Base-by-base conservation (phyloP, 768 basidiomycete genomes). In the Mycena chlorophos region DNA sequence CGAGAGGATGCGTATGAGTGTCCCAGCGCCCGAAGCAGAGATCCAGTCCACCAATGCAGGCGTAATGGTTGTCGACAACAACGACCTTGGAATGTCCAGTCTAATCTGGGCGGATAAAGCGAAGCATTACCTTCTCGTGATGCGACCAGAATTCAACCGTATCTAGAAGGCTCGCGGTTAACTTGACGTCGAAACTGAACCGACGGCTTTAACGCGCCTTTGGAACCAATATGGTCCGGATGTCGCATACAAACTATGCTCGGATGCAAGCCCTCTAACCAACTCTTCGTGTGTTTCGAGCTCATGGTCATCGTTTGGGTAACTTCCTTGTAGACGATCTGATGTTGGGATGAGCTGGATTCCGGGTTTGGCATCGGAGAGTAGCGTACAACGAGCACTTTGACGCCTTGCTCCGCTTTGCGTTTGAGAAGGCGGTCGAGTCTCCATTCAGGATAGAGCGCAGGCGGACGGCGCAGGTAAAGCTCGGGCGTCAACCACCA, bases 11-110 rank as follows among this genome's bases (percentile, higher is more conserved):
- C 31, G 76, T 88, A 65, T 91, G 84, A 0, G 90, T 92, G 71
- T 98, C 97, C 95, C 96, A 99, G 19, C 97, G 88, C 12, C 97
- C 97, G 63, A 94, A 97, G 75, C 94, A 98, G 17, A 97, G 78
- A 69, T 99, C 97, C 23, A 99, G 83, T 12, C 97, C 97, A 22
- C 97, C 97, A 52, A 97, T 85, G 62, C 88, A 89, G 2, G 91
- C 93, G 49, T 75, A 79, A 64, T 88, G 85, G 65, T 94, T 91
- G 68, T 97, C 94, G 6, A 96, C 86, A 23, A 93, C 82, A 20
- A 94, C 89, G 40, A 93, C 83, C n/a, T n/a, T n/a, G n/a, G n/a
- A n/a, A n/a, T n/a, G n/a, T n/a, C n/a, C n/a, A n/a, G n/a, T n/a
- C n/a, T n/a, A n/a, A n/a, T n/a, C n/a, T n/a, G n/a, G n/a, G n/a